These are phyloP conservation scores for Tillandsia fasciculata DNA, from an alignment of 176 grass and related monocot genomes.

Conservation along the genomic window DNA sequence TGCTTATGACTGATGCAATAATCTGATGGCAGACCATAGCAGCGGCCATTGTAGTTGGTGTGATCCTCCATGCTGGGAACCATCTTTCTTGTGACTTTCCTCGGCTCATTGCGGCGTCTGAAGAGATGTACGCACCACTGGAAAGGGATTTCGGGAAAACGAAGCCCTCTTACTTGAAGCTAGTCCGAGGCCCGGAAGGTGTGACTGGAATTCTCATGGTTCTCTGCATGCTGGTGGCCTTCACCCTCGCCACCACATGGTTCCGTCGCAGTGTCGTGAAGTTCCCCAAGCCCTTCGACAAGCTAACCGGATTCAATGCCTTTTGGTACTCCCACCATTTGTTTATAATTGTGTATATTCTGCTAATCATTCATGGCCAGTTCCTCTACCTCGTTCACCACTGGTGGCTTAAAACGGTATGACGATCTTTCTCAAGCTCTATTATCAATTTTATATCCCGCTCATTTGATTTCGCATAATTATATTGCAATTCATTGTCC, in stretches of 20 bases:
- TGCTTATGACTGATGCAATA: not conserved
- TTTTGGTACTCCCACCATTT: conserved; percentile 99
- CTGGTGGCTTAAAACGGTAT: conserved; percentile 78
- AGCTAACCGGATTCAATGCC: conserved; percentile 93
- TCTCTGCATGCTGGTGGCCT: conserved; percentile 90
- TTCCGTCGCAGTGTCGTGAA: conserved; percentile 84
- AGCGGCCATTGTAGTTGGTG: conserved; percentile 78
- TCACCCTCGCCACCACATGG: conserved; percentile 83
- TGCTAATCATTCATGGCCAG: conserved; percentile 83
- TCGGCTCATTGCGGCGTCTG: conserved; percentile 48
- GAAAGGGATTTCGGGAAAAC: conserved; percentile 53
- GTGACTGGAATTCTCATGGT: conserved; percentile 92
- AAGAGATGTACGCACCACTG: conserved; percentile 54
- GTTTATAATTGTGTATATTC: conserved; percentile 73
- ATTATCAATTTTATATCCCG: not conserved
- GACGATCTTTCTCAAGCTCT: conserved; percentile 7
- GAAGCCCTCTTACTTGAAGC: conserved; percentile 66
- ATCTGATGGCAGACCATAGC: conserved; percentile 60
- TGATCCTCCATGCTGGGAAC: conserved; percentile 92
- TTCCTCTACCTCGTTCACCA: conserved; percentile 69
- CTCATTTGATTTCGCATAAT: not conserved
- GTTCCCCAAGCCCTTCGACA: conserved; percentile 87
- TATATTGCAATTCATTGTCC: not conserved
- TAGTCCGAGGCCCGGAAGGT: conserved; percentile 71
- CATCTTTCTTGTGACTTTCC: conserved; percentile 94